Base-by-base conservation (phyloP, 257 asterid genomes). In the Asclepias syriaca region DNA sequence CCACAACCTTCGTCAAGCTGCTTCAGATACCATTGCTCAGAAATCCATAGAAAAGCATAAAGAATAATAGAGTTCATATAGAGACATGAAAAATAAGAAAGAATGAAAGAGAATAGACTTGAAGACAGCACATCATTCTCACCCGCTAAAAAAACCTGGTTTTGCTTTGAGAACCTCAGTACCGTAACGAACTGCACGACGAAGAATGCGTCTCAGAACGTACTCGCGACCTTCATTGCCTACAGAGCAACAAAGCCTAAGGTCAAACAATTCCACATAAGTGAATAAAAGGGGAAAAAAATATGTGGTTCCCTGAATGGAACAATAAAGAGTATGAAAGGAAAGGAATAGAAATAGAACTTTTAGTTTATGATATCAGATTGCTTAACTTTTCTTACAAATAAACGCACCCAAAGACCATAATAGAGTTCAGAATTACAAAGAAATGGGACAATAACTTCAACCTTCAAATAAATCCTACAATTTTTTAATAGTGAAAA, bases 191-290 rank as follows among this genome's bases (percentile, higher is more conserved):
- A 92, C 99, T 76, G 98, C 99, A 75, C 98, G 88, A 18, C 99
- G 93, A 66, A 95, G 95, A 73, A 95, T 95, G 70, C 99, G 96
- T 76, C 99, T 85, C 74, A 95, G 84, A 63, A 90, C 97, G 81
- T 95, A 95, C 70, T 95, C 99, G 68, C 99, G 99, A 27, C 98
- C 99, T 83, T 95, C 99, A 64, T 92, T 95, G 73, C 99, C 99
- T 94, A 86, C 68, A 80, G 21, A 79, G 40, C 51, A 64, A 46
- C 65, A 48, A 73, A 80, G 24, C 24, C 4, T 54, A 56, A 54
- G 69, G 55, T 43, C 46, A 71, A 34, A 53, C 50, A 74, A 76
- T 58, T 70, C 60, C 68, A 59, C 59, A 24, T 34, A 18, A 74
- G 68, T 40, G 21, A 24, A 54, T 15, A 39, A 72, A 21, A 73